Evolutionary conservation across 257 asterid genomes (phyloP), one percentile per base, ranked within the genome.

Genomic region (Gentiana straminea): DNA sequence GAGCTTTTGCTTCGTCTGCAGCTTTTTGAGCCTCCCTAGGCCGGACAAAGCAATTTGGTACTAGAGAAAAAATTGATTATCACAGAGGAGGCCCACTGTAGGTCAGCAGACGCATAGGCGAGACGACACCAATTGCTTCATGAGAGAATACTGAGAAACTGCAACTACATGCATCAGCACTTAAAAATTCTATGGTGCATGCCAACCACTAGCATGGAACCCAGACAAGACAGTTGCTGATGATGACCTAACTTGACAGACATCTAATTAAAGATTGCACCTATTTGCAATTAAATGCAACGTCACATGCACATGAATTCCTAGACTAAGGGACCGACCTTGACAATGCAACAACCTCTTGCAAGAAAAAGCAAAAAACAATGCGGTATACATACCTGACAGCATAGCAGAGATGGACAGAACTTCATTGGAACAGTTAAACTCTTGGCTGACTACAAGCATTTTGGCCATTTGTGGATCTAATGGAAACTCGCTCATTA

Each of bases 51-150:
- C 97, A 92, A 79, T 92, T 92, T 84, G 97, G 99, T 86, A 89
- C 99, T 92, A 88, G 80, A 88, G 93, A 91, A 88, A 87, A 83
- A 91, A 91, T 71, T 81, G 82, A 84, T 83, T 72, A 91, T 87
- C 95, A 91, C 98, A 91, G 98, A 79, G 81, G 96, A 84, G 94
- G 97, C 82, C 98, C 98, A 85, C 75, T 82, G 97, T 72, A 84
- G 97, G 98, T 87, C 97, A 91, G 96, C 96, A 89, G 96, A 91
- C 83, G 92, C 86, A 86, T 81, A 86, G 95, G 96, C 94, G 83
- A 86, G 94, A 84, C 75, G 83, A 86, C 83, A 86, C 84, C 97
- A 88, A 84, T 80, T 84, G 88, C 98, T 87, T 82, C 24, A 24
- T 24, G 90, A 84, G 86, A 87, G 87, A 86, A 91, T 79, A 87